A percentile compares a stretch with the other conserved stretches of the same genome.
These are phyloP conservation scores for Hypoxylon lienhwacheense DNA, from an alignment of 495 filamentous ascomycete genomes.

Conservation along the genomic window DNA sequence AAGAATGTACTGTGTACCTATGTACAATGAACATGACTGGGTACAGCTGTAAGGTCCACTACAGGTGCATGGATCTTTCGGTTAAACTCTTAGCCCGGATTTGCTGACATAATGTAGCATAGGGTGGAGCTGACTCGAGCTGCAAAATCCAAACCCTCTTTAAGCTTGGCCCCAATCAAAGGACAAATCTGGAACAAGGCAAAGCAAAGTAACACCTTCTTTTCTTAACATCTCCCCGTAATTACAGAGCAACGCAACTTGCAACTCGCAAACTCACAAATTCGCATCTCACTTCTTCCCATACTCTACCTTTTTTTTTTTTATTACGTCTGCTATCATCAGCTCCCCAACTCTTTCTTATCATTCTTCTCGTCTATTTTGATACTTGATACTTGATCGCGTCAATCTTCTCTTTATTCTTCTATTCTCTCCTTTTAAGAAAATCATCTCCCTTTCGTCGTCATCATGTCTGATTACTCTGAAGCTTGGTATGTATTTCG, in stretches of 20 bases:
- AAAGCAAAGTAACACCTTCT: constrained; percentile 34
- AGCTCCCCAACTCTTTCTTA: constrained; percentile 11
- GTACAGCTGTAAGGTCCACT: too few relatives aligned
- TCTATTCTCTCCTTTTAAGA: constrained; percentile 17
- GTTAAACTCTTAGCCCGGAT: constrained; percentile 11
- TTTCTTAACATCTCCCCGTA: constrained; percentile 18
- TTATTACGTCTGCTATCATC: too few relatives aligned
- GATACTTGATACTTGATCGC: constrained; percentile 4
- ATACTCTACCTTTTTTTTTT: too few relatives aligned
- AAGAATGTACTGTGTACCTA: too few relatives aligned
- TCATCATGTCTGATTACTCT: constrained; percentile 50
- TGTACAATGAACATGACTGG: too few relatives aligned
- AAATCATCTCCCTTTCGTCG: constrained; percentile 40
- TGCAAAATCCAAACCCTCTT: constrained; percentile 34
- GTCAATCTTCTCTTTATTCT: constrained; percentile 11
- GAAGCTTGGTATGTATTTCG: constrained; percentile 45
- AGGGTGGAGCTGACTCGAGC: constrained; percentile 24
- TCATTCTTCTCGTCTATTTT: constrained; percentile 7
- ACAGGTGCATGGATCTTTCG: neutral
- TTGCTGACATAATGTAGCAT: constrained; percentile 23
- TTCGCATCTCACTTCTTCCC: too few relatives aligned
- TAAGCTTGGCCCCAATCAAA: constrained; percentile 40
- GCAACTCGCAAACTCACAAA: constrained; percentile 5
- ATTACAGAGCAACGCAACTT: constrained; percentile 10
- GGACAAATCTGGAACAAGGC: constrained; percentile 46